Percentiles rank a stretch among this genome's conserved stretches.
Conservation (phyloP, 768 basidiomycete species). For the Porphyrellus cyaneotinctus region DNA sequence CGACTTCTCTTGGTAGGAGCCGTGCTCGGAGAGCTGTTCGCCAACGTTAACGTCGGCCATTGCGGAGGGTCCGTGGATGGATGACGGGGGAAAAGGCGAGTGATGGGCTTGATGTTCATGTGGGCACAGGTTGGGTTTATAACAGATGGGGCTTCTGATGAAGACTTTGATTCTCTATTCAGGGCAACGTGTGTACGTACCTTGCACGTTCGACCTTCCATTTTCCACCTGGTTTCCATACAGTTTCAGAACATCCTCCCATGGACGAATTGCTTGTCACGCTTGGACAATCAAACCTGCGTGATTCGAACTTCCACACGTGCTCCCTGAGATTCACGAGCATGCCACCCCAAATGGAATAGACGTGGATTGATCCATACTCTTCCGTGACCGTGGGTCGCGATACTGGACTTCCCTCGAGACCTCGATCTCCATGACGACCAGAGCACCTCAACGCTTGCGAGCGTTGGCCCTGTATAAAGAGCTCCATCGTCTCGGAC, state of each 20-base stretch:
- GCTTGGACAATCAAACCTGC: too few relatives aligned
- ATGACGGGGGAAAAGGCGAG: background rate
- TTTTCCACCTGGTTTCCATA: too few relatives aligned
- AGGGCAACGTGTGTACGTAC: constrained; percentile 12
- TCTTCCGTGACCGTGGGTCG: too few relatives aligned
- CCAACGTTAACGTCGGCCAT: constrained; percentile 18
- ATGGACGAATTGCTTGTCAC: too few relatives aligned
- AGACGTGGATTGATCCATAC: too few relatives aligned
- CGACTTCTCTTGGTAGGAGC: constrained; percentile 28
- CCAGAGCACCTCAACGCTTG: constrained; percentile 46
- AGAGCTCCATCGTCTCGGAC: constrained; percentile 73
- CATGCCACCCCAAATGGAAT: too few relatives aligned
- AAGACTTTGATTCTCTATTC: too few relatives aligned
- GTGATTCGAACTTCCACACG: too few relatives aligned
- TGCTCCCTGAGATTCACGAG: too few relatives aligned
- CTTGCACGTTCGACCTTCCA: constrained; percentile 33
- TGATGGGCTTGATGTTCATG: background rate
- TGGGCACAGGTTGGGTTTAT: background rate
- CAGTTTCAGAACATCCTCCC: too few relatives aligned
- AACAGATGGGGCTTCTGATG: background rate
- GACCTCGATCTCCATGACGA: constrained; percentile 40
- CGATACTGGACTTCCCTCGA: background rate
- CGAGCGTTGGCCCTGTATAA: constrained; percentile 76
- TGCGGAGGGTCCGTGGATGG: background rate
- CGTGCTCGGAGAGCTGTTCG: constrained; percentile 29